Conservation (phyloP, 768 basidiomycete species). For the Auriscalpium vulgare region DNA sequence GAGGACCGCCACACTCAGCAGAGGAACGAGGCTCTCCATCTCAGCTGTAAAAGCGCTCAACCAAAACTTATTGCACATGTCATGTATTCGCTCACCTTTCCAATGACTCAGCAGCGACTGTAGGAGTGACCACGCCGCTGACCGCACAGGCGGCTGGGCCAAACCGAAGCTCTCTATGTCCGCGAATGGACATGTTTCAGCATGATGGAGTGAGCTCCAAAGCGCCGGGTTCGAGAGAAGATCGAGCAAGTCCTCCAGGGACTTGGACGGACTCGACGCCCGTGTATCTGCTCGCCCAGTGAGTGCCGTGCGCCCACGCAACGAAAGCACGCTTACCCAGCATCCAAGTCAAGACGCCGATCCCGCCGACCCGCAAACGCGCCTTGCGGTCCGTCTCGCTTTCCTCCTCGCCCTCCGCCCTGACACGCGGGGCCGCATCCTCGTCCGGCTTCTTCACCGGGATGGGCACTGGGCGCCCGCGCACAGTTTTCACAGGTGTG, state of each 20-base stretch:
- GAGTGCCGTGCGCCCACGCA: background rate
- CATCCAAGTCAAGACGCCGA: constrained; percentile 59
- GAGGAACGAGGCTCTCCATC: constrained; percentile 28
- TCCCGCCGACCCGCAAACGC: constrained; percentile 57
- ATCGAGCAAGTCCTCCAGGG: constrained; percentile 25
- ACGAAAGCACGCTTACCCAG: constrained; percentile 34
- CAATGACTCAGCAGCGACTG: constrained; percentile 34
- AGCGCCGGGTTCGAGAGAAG: constrained; percentile 43
- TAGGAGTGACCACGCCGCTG: constrained; percentile 58
- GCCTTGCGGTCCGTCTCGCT: constrained; percentile 61
- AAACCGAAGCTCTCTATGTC: constrained; percentile 45
- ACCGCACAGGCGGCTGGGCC: constrained; percentile 64
- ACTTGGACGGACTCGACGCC: background rate
- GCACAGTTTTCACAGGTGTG: constrained; percentile 23
- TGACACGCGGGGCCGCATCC: constrained; percentile 26
- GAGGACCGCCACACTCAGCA: constrained; percentile 50
- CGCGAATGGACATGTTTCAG: constrained; percentile 33
- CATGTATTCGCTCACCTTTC: constrained; percentile 31
- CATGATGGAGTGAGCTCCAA: constrained; percentile 53
- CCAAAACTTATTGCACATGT: background rate
- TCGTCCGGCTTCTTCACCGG: constrained; percentile 28
- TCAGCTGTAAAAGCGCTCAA: constrained; percentile 12
- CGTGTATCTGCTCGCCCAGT: constrained; percentile 6
- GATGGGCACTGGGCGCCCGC: constrained; percentile 24
- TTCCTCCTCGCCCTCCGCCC: constrained; percentile 58